phyloP scores from a whole-genome alignment of 2,329 filamentous ascomycete species.

The Fusarium sp. region DNA sequence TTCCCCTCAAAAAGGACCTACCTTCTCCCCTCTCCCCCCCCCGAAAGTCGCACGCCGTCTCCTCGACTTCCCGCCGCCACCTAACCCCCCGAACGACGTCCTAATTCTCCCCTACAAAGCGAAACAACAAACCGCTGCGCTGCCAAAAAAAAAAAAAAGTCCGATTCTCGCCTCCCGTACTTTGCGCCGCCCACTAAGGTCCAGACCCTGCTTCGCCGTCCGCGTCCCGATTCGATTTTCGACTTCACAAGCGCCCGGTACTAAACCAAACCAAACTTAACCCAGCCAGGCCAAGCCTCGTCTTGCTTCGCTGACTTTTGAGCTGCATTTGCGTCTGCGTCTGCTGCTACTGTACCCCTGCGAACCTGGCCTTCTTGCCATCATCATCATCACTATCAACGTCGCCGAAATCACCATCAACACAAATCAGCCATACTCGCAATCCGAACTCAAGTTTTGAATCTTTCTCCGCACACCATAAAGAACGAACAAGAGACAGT shows the following conservation, averaged over 20 bases:
- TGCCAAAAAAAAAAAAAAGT: constrained; percentile 9
- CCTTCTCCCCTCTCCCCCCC: constrained; percentile 26
- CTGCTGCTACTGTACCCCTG: constrained; percentile 19
- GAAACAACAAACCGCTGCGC: not conserved
- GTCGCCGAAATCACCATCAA: not conserved
- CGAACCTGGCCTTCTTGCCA: constrained; percentile 22
- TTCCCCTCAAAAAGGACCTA: constrained; percentile 38
- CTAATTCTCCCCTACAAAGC: constrained; percentile 21
- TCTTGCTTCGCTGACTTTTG: constrained; percentile 39
- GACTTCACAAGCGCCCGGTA: constrained; percentile 36
- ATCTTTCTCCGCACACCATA: constrained; percentile 4
- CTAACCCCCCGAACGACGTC: constrained; percentile 26
- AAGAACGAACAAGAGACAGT: constrained; percentile 29
- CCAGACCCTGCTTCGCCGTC: constrained; percentile 40
- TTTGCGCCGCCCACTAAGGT: constrained; percentile 42
- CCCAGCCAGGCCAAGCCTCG: constrained; percentile 38
- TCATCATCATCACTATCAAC: constrained; percentile 16
- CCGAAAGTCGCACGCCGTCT: constrained; percentile 33
- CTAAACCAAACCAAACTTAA: constrained; percentile 13
- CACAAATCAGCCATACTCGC: not conserved
- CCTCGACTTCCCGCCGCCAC: constrained; percentile 37
- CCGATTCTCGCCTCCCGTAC: constrained; percentile 44
- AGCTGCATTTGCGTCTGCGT: constrained; percentile 35
- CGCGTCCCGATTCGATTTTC: constrained; percentile 39
- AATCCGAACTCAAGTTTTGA: constrained; percentile 5